Percentiles rank a stretch among this genome's conserved stretches.
Conservation (phyloP, 495 filamentous ascomycete genomes). For the Oidiodendron maius region DNA sequence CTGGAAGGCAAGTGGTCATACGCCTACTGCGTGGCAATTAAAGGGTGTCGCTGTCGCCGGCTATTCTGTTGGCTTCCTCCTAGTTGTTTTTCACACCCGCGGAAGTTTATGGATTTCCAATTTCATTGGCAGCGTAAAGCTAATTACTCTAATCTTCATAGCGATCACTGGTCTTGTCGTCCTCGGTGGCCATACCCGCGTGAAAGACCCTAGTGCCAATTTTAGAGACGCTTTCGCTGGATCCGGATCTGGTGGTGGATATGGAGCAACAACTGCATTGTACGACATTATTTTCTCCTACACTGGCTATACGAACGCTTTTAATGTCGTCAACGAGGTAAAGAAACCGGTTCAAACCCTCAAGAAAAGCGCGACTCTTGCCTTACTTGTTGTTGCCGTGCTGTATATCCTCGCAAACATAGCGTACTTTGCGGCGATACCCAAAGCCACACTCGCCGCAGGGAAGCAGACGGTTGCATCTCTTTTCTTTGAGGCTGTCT, state of each 20-base stretch:
- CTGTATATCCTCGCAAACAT: constrained; percentile 51
- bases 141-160: constrained; percentile 39
- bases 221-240: constrained; percentile 28
- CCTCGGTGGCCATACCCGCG: no score
- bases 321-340: constrained; percentile 39
- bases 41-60: constrained; percentile 33
- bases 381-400: constrained; percentile 37
- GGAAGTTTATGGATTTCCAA: constrained; percentile 48
- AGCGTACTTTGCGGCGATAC: constrained; percentile 25
- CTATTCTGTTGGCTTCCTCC: constrained; percentile 41
- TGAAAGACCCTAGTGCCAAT: constrained; percentile 29
- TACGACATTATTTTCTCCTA: constrained; percentile 63
- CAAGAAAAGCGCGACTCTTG: constrained; percentile 42
- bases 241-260: constrained; percentile 21
- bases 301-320: constrained; percentile 8
- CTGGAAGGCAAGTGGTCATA: constrained; percentile 20
- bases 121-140: constrained; percentile 40
- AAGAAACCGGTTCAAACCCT: constrained; percentile 42
- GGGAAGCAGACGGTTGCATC: constrained; percentile 19
- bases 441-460: constrained; percentile 13
- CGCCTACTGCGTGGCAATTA: constrained; percentile 42
- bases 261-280: constrained; percentile 55
- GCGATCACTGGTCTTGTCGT: constrained; percentile 39
- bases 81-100: constrained; percentile 45
- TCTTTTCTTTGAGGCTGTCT: constrained; percentile 49